Conservation (phyloP, 2,329 filamentous ascomycete species). For the Macrophomina pseudophaseolina region DNA sequence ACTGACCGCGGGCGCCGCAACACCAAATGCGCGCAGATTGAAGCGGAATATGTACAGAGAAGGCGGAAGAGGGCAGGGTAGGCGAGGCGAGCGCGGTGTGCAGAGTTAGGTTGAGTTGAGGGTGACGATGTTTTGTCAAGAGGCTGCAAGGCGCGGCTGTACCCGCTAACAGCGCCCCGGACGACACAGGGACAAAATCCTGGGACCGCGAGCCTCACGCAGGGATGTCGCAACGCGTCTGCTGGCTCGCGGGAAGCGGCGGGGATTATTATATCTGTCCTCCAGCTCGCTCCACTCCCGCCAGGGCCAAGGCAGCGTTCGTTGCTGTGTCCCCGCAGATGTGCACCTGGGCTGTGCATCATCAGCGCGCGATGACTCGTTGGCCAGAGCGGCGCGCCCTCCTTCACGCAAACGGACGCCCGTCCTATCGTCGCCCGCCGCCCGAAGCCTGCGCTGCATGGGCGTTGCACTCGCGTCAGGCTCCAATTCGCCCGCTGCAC, state of each 20-base stretch:
- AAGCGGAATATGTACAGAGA: constrained; percentile 6
- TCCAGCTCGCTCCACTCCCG: background rate
- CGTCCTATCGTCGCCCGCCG: constrained; percentile 6
- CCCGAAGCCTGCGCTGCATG: constrained; percentile 12
- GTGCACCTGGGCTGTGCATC: constrained; percentile 20
- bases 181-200: constrained; percentile 9
- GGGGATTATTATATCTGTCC: constrained; percentile 5
- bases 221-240: constrained; percentile 8
- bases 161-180: constrained; percentile 16
- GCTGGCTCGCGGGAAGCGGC: background rate
- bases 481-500: constrained; percentile 4
- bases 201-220: background rate
- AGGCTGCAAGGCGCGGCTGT: constrained; percentile 19
- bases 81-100: background rate
- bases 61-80: background rate
- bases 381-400: background rate
- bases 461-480: constrained; percentile 22
- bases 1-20: background rate
- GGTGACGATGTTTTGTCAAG: constrained; percentile 18
- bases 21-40: background rate
- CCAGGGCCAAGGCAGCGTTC: background rate
- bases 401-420: background rate
- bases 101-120: background rate
- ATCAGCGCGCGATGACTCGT: constrained; percentile 5
- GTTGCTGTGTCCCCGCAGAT: constrained; percentile 17